Conservation (phyloP, 1,284 basidiomycete species). For the Athelia psychrophila region DNA sequence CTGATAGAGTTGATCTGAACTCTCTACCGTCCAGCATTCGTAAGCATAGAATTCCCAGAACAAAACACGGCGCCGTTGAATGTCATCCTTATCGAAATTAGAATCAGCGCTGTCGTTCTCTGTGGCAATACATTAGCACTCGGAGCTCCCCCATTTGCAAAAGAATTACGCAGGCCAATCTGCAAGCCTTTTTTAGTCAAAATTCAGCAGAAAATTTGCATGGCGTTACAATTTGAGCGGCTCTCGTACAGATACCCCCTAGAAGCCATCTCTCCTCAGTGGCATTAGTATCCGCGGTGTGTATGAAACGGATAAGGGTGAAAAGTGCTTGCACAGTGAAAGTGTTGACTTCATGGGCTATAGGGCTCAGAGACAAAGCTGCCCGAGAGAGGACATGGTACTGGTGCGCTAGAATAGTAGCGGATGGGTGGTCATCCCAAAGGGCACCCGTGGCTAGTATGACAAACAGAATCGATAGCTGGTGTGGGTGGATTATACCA, state of each 20-base stretch:
- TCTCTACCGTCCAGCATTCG: slow-evolving; percentile 46
- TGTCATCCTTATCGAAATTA: slow-evolving; percentile 44
- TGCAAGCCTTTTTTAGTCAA: slow-evolving; percentile 15
- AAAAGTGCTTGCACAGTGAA: slow-evolving; percentile 49
- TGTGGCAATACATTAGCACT: slow-evolving; percentile 14
- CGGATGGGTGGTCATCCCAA: slow-evolving; percentile 32
- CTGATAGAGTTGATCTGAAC: too few species aligned
- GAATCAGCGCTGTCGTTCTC: slow-evolving; percentile 52
- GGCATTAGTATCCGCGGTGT: slow-evolving; percentile 38
- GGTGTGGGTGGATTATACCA: slow-evolving; percentile 39
- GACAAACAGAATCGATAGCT: slow-evolving; percentile 47
- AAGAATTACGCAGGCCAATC: slow-evolving; percentile 51
- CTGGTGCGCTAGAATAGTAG: slow-evolving; percentile 29
- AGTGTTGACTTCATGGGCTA: slow-evolving; percentile 39
- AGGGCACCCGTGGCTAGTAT: slow-evolving; percentile 41
- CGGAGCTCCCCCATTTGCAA: neutral
- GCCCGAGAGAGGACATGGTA: slow-evolving; percentile 45
- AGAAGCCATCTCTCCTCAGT: slow-evolving; percentile 45
- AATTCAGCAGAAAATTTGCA: neutral
- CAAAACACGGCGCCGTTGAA: slow-evolving; percentile 43
- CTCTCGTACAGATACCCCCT: slow-evolving; percentile 37
- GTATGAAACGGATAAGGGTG: slow-evolving; percentile 41
- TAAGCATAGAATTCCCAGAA: slow-evolving; percentile 56
- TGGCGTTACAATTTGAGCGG: slow-evolving; percentile 38
- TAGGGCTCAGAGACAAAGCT: slow-evolving; percentile 40